These are phyloP conservation scores for Funneliformis mosseae DNA, from an alignment of 192 early-diverging fungal genomes.

Conservation along the genomic window DNA sequence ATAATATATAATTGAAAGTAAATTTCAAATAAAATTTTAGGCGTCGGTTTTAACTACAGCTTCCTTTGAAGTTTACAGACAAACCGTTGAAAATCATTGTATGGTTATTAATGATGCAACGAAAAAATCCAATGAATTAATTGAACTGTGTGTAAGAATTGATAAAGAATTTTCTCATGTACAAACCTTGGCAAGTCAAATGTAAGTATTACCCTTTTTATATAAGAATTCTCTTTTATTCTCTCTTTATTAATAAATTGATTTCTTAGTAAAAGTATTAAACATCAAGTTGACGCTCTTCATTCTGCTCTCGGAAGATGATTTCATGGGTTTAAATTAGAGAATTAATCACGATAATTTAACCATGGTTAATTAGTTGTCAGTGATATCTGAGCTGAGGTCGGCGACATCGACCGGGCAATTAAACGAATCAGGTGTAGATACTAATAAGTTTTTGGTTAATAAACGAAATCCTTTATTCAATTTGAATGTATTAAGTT, in stretches of 20 bases:
- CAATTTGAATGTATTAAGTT: too few species aligned
- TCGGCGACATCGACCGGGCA: too few species aligned
- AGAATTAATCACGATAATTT: too few species aligned
- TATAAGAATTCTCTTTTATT: neutral
- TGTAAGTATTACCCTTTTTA: slow-evolving; percentile 8
- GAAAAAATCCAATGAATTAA: slow-evolving; percentile 10
- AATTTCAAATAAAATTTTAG: neutral
- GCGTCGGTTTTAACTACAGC: slow-evolving; percentile 7
- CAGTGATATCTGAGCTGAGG: too few species aligned
- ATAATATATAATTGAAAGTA: neutral
- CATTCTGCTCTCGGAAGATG: neutral
- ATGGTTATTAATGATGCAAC: neutral
- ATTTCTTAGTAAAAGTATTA: slow-evolving; percentile 7
- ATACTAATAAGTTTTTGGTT: too few species aligned
- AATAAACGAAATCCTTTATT: too few species aligned
- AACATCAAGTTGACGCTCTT: slow-evolving; percentile 27
- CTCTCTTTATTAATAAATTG: neutral
- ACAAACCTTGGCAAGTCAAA: slow-evolving; percentile 19
- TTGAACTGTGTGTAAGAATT: slow-evolving; percentile 9
- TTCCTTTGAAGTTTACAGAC: slow-evolving; percentile 22
- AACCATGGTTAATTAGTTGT: too few species aligned
- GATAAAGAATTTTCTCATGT: slow-evolving; percentile 18
- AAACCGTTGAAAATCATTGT: slow-evolving; percentile 7
- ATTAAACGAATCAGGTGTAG: too few species aligned
- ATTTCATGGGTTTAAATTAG: neutral